Conservation (phyloP, 2,329 filamentous ascomycete genomes). For the Colletotrichum sp. region DNA sequence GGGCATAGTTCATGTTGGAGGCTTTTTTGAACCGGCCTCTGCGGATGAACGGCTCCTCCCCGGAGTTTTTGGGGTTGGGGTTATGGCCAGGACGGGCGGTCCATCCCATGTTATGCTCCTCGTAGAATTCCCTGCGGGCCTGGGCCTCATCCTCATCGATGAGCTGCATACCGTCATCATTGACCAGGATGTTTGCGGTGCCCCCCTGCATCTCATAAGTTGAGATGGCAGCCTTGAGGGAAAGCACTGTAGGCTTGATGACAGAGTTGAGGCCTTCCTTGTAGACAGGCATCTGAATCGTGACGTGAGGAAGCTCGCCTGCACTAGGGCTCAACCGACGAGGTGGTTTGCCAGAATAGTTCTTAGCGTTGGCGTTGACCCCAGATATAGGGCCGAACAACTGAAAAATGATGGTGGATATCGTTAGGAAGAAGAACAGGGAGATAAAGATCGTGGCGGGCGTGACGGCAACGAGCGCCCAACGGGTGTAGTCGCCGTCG, state of each 20-base stretch:
- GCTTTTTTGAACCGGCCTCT: slow-evolving; percentile 70
- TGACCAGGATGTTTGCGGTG: slow-evolving; percentile 70
- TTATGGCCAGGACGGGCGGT: slow-evolving; percentile 57
- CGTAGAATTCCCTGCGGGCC: slow-evolving; percentile 58
- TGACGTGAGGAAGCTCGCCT: slow-evolving; percentile 43
- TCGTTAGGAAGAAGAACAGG: no score
- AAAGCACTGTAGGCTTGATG: slow-evolving; percentile 54
- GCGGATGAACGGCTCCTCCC: slow-evolving; percentile 54
- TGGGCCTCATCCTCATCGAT: slow-evolving; percentile 53
- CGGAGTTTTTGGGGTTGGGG: slow-evolving; percentile 52
- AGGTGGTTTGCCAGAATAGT: slow-evolving; percentile 45
- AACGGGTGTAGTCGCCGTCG: no score
- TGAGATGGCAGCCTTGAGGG: slow-evolving; percentile 53
- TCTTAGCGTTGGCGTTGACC: slow-evolving; percentile 46
- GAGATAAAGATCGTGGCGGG: no score
- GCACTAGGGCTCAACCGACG: slow-evolving; percentile 32
- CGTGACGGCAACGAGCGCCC: no score
- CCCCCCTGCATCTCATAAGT: slow-evolving; percentile 62
- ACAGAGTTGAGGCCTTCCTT: slow-evolving; percentile 42
- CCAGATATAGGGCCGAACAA: slow-evolving; percentile 53
- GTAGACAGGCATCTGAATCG: slow-evolving; percentile 51
- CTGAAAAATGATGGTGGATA: no score
- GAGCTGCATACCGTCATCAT: slow-evolving; percentile 72
- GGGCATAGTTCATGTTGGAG: slow-evolving; percentile 71
- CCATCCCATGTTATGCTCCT: slow-evolving; percentile 63